phyloP scores from a whole-genome alignment of 1,284 basidiomycete species.

The Boletus semigastroideus region DNA sequence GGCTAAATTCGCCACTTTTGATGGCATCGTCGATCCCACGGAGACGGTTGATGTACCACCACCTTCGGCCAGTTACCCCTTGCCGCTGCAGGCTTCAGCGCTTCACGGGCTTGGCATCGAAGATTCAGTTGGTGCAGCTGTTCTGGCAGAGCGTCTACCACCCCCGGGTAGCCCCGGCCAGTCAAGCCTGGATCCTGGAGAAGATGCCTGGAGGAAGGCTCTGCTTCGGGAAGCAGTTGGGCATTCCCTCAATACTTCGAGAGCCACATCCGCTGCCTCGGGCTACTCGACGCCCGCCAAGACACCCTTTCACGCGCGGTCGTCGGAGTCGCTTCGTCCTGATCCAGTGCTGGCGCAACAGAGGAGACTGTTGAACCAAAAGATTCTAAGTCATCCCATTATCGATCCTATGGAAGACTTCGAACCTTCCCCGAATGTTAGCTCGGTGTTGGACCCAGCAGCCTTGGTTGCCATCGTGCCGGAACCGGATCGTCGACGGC shows the following conservation, averaged over 20 bases:
- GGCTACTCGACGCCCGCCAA: conserved; percentile 32
- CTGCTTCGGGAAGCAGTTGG: conserved; percentile 71
- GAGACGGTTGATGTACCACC: conserved; percentile 74
- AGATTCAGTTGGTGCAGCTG: conserved; percentile 68
- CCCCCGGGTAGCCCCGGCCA: conserved; percentile 61
- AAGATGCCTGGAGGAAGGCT: conserved; percentile 68
- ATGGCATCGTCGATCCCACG: conserved; percentile 74
- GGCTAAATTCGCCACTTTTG: conserved; percentile 34
- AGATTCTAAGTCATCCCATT: conserved; percentile 31
- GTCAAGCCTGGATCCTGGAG: conserved; percentile 52
- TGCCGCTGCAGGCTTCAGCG: conserved; percentile 71
- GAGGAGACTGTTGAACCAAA: conserved; percentile 29
- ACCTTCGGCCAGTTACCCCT: conserved; percentile 61
- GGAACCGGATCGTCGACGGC: conserved; percentile 27
- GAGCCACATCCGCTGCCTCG: conserved; percentile 33
- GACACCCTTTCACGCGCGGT: conserved; percentile 33
- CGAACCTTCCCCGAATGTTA: conserved; percentile 14
- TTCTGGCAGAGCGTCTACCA: conserved; percentile 67
- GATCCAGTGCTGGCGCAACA: conserved; percentile 26
- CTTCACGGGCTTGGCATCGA: conserved; percentile 65
- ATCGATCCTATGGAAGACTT: conserved; percentile 31
- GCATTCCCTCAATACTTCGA: conserved; percentile 63
- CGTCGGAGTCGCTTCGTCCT: conserved; percentile 39
- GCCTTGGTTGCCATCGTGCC: conserved; percentile 14
- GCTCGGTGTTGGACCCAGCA: conserved; percentile 6